Evolutionary conservation across 169 alveolate species (phyloP).

Genomic region (Amoebophrya sp.): DNA sequence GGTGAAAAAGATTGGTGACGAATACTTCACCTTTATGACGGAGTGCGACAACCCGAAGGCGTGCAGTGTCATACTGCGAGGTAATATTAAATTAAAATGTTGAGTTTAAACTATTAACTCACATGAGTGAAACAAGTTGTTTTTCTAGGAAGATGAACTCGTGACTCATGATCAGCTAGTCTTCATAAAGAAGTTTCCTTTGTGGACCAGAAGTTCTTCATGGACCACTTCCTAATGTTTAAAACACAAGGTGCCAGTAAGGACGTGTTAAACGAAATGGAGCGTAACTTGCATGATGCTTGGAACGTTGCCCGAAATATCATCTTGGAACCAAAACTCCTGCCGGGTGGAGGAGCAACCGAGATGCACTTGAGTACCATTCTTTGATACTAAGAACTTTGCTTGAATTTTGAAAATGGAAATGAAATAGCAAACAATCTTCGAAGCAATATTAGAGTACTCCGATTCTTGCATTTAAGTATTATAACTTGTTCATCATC

Average conservation of each 20-base stretch:
- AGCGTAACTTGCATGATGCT: slow-evolving; percentile 40
- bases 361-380: slow-evolving; percentile 77
- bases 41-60: slow-evolving; percentile 90
- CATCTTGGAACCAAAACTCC: slow-evolving; percentile 86
- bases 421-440: slow-evolving; percentile 45
- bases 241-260: slow-evolving; percentile 99
- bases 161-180: too few species aligned
- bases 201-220: too few species aligned
- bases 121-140: too few species aligned
- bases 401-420: slow-evolving; percentile 75
- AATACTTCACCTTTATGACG: slow-evolving; percentile 68
- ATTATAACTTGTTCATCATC: neutral
- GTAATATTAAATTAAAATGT: slow-evolving; percentile 97
- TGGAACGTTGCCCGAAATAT: slow-evolving; percentile 90
- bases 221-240: too few species aligned
- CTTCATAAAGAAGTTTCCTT: too few species aligned
- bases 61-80: slow-evolving; percentile 94
- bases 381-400: slow-evolving; percentile 63
- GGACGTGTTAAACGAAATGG: slow-evolving; percentile 65
- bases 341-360: slow-evolving; percentile 99
- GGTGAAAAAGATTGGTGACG: slow-evolving; percentile 73
- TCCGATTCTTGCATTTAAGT: neutral
- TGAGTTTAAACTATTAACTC: too few species aligned
- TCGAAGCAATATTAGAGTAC: neutral
- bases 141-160: too few species aligned